Evolutionary conservation across 768 basidiomycete genomes (phyloP).

Genomic region (Melanogaster broomeanus): DNA sequence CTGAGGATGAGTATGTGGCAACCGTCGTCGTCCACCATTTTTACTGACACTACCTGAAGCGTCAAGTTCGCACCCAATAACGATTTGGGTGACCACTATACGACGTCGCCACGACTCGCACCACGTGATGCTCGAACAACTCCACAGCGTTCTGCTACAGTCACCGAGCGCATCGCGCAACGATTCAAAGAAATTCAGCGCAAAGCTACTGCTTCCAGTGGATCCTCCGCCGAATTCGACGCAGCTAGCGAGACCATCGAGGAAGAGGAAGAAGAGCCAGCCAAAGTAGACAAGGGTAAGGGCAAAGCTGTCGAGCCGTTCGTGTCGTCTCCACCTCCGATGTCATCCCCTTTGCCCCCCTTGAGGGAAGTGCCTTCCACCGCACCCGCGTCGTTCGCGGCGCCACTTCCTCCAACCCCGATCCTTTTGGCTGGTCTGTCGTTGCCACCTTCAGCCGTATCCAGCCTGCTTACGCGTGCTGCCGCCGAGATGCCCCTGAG

Average conservation of each 20-base stretch:
- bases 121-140: conserved; percentile 58
- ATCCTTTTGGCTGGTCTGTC: conserved; percentile 78
- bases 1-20: conserved; percentile 84
- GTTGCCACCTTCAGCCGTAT: conserved; percentile 62
- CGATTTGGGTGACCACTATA: conserved; percentile 69
- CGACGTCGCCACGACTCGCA: conserved; percentile 69
- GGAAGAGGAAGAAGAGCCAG: conserved; percentile 35
- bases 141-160: conserved; percentile 70
- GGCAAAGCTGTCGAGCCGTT: conserved; percentile 57
- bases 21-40: not conserved
- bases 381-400: conserved; percentile 33
- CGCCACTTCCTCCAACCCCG: conserved; percentile 47
- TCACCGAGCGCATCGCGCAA: conserved; percentile 84
- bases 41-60: conserved; percentile 42
- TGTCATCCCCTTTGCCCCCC: conserved; percentile 63
- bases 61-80: conserved; percentile 84
- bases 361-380: conserved; percentile 39
- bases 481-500: conserved; percentile 70
- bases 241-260: conserved; percentile 23
- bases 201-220: conserved; percentile 40
- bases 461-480: conserved; percentile 70
- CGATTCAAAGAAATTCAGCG: conserved; percentile 81
- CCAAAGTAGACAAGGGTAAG: conserved; percentile 85
- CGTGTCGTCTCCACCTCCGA: conserved; percentile 57
- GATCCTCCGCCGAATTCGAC: conserved; percentile 29